These are phyloP conservation scores for Clonostachys rosea DNA, from an alignment of 2,329 filamentous ascomycete genomes.

Conservation along the genomic window DNA sequence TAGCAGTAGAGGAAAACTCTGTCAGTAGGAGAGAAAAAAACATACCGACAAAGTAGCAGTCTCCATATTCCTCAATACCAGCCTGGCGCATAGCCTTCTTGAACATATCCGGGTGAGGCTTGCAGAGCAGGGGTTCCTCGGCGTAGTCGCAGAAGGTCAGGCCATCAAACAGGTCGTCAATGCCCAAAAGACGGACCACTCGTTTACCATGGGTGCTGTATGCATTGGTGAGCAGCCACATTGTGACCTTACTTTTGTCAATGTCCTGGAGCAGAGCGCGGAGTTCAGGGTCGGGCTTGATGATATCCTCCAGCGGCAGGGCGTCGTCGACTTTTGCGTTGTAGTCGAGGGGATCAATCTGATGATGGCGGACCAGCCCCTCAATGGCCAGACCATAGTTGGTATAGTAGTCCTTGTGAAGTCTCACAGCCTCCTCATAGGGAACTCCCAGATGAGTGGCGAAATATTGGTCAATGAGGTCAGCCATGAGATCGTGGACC, in stretches of 20 bases:
- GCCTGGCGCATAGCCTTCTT: constrained; percentile 86
- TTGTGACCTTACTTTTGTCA: constrained; percentile 75
- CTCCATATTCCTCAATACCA: constrained; percentile 57
- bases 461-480: constrained; percentile 67
- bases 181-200: constrained; percentile 73
- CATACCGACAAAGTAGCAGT: constrained; percentile 92
- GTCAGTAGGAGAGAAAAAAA: constrained; percentile 6
- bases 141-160: constrained; percentile 93
- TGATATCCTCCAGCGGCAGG: constrained; percentile 77
- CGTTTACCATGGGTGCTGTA: constrained; percentile 83
- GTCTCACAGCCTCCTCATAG: constrained; percentile 72
- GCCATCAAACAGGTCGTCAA: constrained; percentile 91
- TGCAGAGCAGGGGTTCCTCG: constrained; percentile 71
- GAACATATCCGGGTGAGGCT: constrained; percentile 80
- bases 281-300: constrained; percentile 73
- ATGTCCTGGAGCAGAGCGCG: constrained; percentile 76
- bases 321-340: constrained; percentile 94
- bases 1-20: too few species aligned
- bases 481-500: constrained; percentile 85
- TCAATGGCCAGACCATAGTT: constrained; percentile 97
- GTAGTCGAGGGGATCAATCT: constrained; percentile 93
- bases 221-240: constrained; percentile 96
- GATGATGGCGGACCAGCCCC: constrained; percentile 87
- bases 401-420: constrained; percentile 90
- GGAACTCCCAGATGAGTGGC: constrained; percentile 67